Conservation (phyloP, 352 stramenopile genomes). For the Phytophthora nicotianae region DNA sequence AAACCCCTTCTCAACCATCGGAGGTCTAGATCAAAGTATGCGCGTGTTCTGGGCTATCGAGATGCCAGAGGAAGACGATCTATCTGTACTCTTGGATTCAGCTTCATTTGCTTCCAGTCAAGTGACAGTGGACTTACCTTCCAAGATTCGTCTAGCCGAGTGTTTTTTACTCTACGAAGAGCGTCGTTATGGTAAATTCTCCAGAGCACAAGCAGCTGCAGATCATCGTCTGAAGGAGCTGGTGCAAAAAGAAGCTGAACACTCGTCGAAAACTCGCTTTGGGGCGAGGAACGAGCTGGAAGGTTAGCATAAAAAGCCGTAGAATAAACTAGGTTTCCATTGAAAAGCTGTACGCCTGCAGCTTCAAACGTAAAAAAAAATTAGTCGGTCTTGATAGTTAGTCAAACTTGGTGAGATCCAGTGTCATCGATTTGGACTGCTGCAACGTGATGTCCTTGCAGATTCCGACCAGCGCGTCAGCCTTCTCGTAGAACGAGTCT, state of each 20-base stretch:
- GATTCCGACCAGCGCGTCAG: slow-evolving; percentile 93
- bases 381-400: slow-evolving; percentile 13
- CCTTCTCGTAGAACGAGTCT: slow-evolving; percentile 97
- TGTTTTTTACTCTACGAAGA: slow-evolving; percentile 69
- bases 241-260: slow-evolving; percentile 66
- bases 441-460: slow-evolving; percentile 83
- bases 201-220: slow-evolving; percentile 32
- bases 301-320: slow-evolving; percentile 5
- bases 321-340: slow-evolving; percentile 10
- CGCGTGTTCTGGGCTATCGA: slow-evolving; percentile 53
- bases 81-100: slow-evolving; percentile 63
- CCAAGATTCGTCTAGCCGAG: slow-evolving; percentile 59
- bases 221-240: slow-evolving; percentile 61
- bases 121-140: slow-evolving; percentile 44
- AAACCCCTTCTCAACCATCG: slow-evolving; percentile 78
- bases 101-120: slow-evolving; percentile 44
- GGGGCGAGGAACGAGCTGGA: slow-evolving; percentile 26
- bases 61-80: slow-evolving; percentile 57
- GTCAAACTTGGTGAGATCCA: slow-evolving; percentile 83
- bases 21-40: slow-evolving; percentile 72
- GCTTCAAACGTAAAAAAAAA: slow-evolving; percentile 14
- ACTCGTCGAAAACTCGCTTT: slow-evolving; percentile 57
- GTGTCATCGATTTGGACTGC: slow-evolving; percentile 74
- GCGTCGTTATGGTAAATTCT: slow-evolving; percentile 45
- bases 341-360: slow-evolving; percentile 10